Evolutionary conservation across 106 monocot genomes (phyloP).

Genomic region (Platanthera zijinensis): DNA sequence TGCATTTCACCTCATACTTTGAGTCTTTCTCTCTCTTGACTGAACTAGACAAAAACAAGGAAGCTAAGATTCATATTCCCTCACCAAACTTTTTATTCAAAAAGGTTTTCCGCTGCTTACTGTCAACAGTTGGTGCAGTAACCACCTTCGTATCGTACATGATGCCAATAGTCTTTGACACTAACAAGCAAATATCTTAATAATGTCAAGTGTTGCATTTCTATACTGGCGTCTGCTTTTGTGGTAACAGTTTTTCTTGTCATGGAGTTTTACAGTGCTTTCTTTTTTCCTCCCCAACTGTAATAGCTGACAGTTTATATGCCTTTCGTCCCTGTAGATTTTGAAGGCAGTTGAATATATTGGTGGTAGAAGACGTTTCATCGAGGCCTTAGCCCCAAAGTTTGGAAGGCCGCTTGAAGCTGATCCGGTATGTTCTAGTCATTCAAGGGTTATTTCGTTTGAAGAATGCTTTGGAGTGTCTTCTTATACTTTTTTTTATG

Average conservation of each 20-base stretch:
- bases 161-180: neutral
- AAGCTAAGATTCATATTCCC: no score
- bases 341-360: conserved; percentile 64
- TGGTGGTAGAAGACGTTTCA: conserved; percentile 74
- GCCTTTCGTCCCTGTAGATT: conserved; percentile 26
- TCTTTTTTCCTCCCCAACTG: neutral
- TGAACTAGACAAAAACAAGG: no score
- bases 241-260: neutral
- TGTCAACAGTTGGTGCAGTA: no score
- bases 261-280: conserved; percentile 1
- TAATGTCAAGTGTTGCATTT: neutral
- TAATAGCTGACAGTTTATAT: neutral
- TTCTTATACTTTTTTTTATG: neutral
- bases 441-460: neutral
- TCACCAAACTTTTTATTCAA: no score
- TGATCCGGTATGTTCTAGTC: conserved; percentile 52
- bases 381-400: conserved; percentile 67
- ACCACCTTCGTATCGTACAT: neutral
- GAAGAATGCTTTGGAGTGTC: neutral
- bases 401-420: conserved; percentile 97
- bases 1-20: no score
- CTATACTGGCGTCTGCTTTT: neutral
- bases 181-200: neutral
- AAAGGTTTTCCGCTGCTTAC: no score
- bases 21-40: no score